Evolutionary conservation across 345 rosid genomes (phyloP).

Genomic region (Cardamine chenopodiifolia): DNA sequence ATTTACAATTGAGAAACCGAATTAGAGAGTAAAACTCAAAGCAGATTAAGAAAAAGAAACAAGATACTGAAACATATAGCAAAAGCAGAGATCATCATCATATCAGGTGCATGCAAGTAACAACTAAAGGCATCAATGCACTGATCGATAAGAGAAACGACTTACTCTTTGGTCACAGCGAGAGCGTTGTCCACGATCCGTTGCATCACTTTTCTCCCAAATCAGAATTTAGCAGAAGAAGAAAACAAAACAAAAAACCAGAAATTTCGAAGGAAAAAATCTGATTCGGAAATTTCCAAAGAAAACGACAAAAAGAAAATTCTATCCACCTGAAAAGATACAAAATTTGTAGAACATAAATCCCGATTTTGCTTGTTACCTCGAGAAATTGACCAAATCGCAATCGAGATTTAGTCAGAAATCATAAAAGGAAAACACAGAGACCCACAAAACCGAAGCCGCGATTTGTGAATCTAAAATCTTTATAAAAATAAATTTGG

Average conservation of each 20-base stretch:
- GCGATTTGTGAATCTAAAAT: constrained; percentile 14
- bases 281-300: background rate
- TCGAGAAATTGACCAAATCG: constrained; percentile 18
- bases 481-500: background rate
- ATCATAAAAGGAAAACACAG: constrained; percentile 7
- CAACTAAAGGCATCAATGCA: background rate
- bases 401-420: background rate
- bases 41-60: too few relatives aligned
- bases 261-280: background rate
- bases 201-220: constrained; percentile 54
- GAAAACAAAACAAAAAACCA: background rate
- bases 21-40: too few relatives aligned
- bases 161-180: constrained; percentile 94
- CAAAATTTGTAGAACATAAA: constrained; percentile 9
- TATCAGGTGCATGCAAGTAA: background rate
- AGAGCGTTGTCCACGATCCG: constrained; percentile 81
- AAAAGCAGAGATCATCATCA: background rate
- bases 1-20: too few relatives aligned
- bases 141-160: constrained; percentile 27
- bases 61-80: background rate
- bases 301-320: constrained; percentile 30
- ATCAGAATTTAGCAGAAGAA: background rate
- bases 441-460: constrained; percentile 22
- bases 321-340: constrained; percentile 26
- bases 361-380: background rate